Conservation (phyloP, 768 basidiomycete genomes). For the Boletus reticulatus region DNA sequence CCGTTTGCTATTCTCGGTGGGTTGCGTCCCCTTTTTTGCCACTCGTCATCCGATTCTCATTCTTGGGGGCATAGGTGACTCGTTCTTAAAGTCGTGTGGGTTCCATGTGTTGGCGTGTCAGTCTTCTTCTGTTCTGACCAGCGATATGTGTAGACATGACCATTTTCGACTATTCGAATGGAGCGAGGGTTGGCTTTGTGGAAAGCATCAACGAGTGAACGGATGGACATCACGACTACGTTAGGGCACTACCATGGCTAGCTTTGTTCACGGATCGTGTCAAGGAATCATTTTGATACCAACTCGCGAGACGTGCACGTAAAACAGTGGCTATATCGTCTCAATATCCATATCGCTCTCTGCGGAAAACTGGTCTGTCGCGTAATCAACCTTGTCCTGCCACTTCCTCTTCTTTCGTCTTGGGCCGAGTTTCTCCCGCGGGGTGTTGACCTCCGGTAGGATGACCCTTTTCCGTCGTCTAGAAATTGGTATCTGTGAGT, state of each 20-base stretch:
- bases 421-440: not conserved
- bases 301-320: too few relatives aligned
- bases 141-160: constrained; percentile 47
- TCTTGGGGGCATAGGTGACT: constrained; percentile 39
- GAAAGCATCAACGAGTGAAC: constrained; percentile 42
- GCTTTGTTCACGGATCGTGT: too few relatives aligned
- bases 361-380: too few relatives aligned
- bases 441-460: too few relatives aligned
- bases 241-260: too few relatives aligned
- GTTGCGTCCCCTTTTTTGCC: not conserved
- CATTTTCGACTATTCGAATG: constrained; percentile 56
- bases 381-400: not conserved
- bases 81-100: constrained; percentile 68
- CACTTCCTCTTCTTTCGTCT: not conserved
- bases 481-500: not conserved
- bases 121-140: not conserved
- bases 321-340: too few relatives aligned
- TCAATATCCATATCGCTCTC: too few relatives aligned
- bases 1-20: constrained; percentile 19
- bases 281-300: too few relatives aligned
- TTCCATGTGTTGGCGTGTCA: not conserved
- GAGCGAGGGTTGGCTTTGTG: constrained; percentile 55
- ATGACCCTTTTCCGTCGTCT: not conserved
- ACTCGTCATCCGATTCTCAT: not conserved
- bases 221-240: too few relatives aligned